Base-by-base conservation (phyloP, 1,284 basidiomycete genomes). In the Ustilago trichophora region DNA sequence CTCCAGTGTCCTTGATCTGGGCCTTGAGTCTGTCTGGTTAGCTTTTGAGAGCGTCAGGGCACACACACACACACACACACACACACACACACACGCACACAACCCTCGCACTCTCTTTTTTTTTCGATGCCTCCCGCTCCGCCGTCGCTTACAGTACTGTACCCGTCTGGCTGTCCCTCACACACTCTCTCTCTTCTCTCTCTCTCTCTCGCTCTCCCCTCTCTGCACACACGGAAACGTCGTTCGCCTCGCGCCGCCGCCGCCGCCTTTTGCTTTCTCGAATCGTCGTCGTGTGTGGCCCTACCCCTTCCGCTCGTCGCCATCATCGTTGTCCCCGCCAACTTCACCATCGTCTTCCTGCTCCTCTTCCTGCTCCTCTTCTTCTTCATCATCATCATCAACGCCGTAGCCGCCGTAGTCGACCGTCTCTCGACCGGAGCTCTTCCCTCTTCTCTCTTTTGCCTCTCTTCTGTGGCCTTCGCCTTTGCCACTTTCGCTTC, bases 371-470 rank as follows among this genome's bases (percentile, higher is more conserved):
- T 22, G 27, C 21, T 32, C 15, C n/a, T 15, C 22, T 34, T 34
- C 32, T 29, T 18, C 13, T 11, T 31, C 16, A 19, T 24, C 50
- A 15, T 45, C 41, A 22, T 36, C 38, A 36, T 10, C 40, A 35
- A 18, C 40, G 21, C 11, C 51, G 16, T 8, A n/a, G 34, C 29
- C 43, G 21, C 35, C 34, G 22, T 40, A 22, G 42, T 53, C 34
- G 32, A 41, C 37, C 38, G n/a, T 27, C 32, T 24, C 19, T 52
- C 42, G 50, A 43, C 50, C 38, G 31, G 37, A 52, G 38, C 45
- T 35, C 19, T 26, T 19, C 25, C 34, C 13, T 37, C 22, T 18
- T 29, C 19, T 21, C 18, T 21, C 29, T 25, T 37, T 25, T 25
- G 19, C 32, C 38, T 35, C 19, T 27, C 21, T 24, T 13, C 18